Conservation (phyloP, 2,329 filamentous ascomycete species). For the Shiraia sp. region DNA sequence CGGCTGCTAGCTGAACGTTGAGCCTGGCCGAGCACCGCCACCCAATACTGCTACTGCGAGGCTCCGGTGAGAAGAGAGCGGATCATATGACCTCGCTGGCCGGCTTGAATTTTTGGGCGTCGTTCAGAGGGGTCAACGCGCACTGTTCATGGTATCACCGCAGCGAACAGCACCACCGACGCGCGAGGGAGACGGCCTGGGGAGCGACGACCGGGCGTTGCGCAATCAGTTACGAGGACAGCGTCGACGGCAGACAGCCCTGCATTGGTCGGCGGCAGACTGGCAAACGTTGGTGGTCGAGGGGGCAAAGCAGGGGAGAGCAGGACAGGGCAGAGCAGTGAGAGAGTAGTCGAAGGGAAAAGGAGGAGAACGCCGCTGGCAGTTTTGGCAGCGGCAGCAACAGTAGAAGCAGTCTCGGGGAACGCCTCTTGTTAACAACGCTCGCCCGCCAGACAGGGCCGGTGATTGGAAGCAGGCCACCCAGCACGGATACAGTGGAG, state of each 20-base stretch:
- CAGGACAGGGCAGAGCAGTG: conserved; percentile 15
- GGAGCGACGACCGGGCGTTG: conserved; percentile 13
- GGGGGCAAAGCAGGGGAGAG: conserved; percentile 16
- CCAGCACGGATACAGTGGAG: conserved; percentile 32
- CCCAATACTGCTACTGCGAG: conserved; percentile 14
- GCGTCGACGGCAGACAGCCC: too few species aligned
- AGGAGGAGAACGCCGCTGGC: conserved; percentile 1
- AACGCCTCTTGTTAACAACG: conserved; percentile 35
- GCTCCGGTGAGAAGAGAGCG: conserved; percentile 4
- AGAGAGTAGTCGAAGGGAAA: conserved; percentile 5
- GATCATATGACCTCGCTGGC: conserved; percentile 16
- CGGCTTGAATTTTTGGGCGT: conserved; percentile 12
- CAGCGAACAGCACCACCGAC: conserved; percentile 19
- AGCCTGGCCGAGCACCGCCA: conserved; percentile 25
- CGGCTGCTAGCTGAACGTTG: conserved; percentile 13
- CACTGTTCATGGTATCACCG: conserved; percentile 34
- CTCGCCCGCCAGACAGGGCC: conserved; percentile 19
- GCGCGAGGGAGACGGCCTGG: too few species aligned
- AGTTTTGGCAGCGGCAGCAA: conserved; percentile 10
- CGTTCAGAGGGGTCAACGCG: conserved; percentile 5
- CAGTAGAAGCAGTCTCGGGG: conserved; percentile 26
- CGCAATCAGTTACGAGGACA: conserved; percentile 6
- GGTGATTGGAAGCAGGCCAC: conserved; percentile 29
- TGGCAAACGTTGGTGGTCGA: too few species aligned
- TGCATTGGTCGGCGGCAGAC: too few species aligned